A percentile compares a stretch with the other conserved stretches of the same genome.
Conservation (phyloP, 2,329 filamentous ascomycete genomes). For the Tolypocladium ophioglossoides region DNA sequence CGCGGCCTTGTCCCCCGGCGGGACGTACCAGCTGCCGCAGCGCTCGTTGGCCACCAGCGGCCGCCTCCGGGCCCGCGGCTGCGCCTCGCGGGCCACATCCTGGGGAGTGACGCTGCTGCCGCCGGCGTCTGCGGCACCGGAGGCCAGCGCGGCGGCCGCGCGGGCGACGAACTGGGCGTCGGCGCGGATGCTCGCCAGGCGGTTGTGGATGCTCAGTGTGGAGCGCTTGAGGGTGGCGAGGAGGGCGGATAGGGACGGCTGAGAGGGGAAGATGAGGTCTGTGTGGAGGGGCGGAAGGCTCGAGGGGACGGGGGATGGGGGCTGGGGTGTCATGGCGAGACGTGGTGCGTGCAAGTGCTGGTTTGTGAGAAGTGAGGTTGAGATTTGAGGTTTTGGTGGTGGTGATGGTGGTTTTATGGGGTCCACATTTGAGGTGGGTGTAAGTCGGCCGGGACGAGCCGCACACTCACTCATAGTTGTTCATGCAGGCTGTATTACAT, state of each 20-base stretch:
- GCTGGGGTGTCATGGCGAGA: not conserved
- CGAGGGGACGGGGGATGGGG: not conserved
- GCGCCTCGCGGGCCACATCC: not conserved
- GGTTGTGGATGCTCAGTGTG: constrained; percentile 70
- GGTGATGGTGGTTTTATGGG: not conserved
- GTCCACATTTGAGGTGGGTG: not conserved
- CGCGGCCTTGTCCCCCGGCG: constrained; percentile 49
- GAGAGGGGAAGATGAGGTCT: constrained; percentile 39
- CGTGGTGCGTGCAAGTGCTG: not conserved
- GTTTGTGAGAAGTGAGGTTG: not conserved
- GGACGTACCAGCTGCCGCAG: constrained; percentile 93
- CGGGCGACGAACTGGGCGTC: constrained; percentile 66
- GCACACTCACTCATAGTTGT: too few relatives aligned
- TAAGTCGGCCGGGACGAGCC: not conserved
- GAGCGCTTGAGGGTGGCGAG: constrained; percentile 65
- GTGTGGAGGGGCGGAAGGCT: constrained; percentile 16
- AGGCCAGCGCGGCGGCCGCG: constrained; percentile 40
- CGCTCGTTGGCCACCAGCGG: constrained; percentile 87
- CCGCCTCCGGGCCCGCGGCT: constrained; percentile 22
- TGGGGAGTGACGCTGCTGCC: not conserved
- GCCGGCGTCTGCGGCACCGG: not conserved
- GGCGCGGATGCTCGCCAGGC: constrained; percentile 64
- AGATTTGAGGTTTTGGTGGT: not conserved
- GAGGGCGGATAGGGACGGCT: constrained; percentile 57
- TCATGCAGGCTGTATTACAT: too few relatives aligned